A percentile compares a stretch with the other conserved stretches of the same genome.
These are phyloP conservation scores for Ganoderma lingzhi DNA, from an alignment of 1,284 basidiomycete genomes.

Conservation along the genomic window DNA sequence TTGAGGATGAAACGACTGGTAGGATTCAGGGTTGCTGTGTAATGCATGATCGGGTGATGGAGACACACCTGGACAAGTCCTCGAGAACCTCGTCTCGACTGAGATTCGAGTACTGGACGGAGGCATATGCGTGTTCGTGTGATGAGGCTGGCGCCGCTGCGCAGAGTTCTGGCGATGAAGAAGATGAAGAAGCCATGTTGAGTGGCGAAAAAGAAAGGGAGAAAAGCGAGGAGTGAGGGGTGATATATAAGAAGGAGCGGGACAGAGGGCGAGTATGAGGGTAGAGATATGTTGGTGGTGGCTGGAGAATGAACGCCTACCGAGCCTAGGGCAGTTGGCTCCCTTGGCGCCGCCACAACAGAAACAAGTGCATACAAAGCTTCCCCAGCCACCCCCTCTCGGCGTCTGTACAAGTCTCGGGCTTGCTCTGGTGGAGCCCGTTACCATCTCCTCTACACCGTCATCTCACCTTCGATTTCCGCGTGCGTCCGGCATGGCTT, in stretches of 20 bases:
- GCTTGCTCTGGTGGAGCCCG: no score
- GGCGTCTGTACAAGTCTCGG: not conserved
- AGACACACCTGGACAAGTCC: constrained; percentile 82
- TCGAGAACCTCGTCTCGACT: constrained; percentile 83
- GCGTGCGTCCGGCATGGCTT: not conserved
- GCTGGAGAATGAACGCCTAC: constrained; percentile 33
- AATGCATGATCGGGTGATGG: constrained; percentile 21
- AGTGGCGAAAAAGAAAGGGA: constrained; percentile 36
- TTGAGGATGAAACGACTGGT: constrained; percentile 95
- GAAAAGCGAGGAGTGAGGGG: constrained; percentile 43
- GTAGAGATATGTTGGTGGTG: constrained; percentile 29
- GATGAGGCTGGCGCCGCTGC: constrained; percentile 53
- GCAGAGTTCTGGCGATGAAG: constrained; percentile 78
- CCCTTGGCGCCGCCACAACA: constrained; percentile 31
- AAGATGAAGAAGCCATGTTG: constrained; percentile 63
- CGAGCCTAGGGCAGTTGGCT: constrained; percentile 27
- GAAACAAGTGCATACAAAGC: constrained; percentile 27
- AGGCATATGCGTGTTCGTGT: constrained; percentile 30
- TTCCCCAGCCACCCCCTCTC: not conserved
- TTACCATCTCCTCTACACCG: not conserved
- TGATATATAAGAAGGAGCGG: constrained; percentile 34
- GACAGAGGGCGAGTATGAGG: constrained; percentile 28
- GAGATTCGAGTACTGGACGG: constrained; percentile 35
- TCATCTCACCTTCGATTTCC: constrained; percentile 11
- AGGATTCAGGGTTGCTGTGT: constrained; percentile 7